These are phyloP conservation scores for Diaporthe vaccinii DNA, from an alignment of 2,329 filamentous ascomycete genomes.

Conservation along the genomic window DNA sequence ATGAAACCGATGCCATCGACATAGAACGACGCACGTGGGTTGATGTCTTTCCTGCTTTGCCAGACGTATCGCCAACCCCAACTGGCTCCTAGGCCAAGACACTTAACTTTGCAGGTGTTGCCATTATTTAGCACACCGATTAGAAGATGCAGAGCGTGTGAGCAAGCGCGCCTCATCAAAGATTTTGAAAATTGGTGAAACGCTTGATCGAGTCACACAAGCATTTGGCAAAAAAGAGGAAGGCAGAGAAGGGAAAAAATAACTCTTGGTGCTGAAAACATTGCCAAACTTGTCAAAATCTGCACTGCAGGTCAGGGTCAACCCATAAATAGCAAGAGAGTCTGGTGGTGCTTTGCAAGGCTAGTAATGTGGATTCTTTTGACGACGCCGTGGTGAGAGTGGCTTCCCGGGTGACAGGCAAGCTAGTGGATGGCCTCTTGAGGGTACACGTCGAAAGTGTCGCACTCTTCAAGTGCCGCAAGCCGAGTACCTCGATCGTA, in stretches of 20 bases:
- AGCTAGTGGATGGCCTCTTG: conserved; percentile 47
- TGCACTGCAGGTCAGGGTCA: conserved; percentile 20
- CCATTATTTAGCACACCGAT: not conserved
- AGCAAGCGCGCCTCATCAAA: conserved; percentile 20
- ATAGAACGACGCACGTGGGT: conserved; percentile 19
- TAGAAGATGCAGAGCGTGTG: not conserved
- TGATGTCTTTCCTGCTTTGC: conserved; percentile 21
- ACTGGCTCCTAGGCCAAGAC: conserved; percentile 37
- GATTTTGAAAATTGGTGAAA: conserved; percentile 14
- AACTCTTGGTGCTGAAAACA: conserved; percentile 26
- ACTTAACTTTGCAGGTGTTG: not conserved
- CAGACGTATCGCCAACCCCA: conserved; percentile 36
- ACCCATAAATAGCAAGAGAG: conserved; percentile 41
- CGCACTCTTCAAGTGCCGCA: conserved; percentile 75
- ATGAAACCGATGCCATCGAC: conserved; percentile 26
- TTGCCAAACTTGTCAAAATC: conserved; percentile 30
- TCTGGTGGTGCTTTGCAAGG: conserved; percentile 6
- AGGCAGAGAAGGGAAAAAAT: conserved; percentile 12
- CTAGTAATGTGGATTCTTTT: not conserved
- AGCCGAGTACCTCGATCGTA: conserved; percentile 83
- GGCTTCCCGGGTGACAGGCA: not conserved
- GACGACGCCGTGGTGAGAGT: not conserved
- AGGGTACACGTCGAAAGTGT: conserved; percentile 62
- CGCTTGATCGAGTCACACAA: not conserved
- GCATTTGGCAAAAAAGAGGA: conserved; percentile 18